A percentile compares a stretch with the other conserved stretches of the same genome.
Evolutionary conservation across 1,284 basidiomycete genomes (phyloP).

Genomic region (Sanghuangporus sanghuang): DNA sequence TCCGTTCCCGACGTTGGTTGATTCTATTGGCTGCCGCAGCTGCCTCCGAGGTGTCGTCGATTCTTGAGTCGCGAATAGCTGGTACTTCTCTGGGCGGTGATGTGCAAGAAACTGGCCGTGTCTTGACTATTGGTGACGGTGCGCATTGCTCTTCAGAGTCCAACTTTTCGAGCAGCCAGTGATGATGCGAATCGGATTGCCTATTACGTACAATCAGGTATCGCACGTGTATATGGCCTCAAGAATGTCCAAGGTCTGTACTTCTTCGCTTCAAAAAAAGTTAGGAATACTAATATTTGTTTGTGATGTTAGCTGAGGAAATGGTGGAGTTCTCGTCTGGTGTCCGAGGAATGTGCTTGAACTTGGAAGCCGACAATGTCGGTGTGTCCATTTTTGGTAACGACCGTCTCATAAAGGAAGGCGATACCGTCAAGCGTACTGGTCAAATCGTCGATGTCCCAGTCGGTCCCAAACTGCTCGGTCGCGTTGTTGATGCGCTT

Average conservation of each 20-base stretch:
- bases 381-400: slow-evolving; percentile 99
- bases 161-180: background rate
- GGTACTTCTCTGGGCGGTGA: slow-evolving; percentile 88
- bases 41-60: slow-evolving; percentile 98
- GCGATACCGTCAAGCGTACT: slow-evolving; percentile 99
- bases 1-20: slow-evolving; percentile 1
- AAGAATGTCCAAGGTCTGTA: slow-evolving; percentile 84
- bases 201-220: slow-evolving; percentile 95
- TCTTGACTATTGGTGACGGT: slow-evolving; percentile 64
- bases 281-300: slow-evolving; percentile 11
- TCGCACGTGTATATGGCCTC: slow-evolving; percentile 96
- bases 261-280: slow-evolving; percentile 10
- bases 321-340: slow-evolving; percentile 99
- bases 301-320: slow-evolving; percentile 77
- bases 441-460: slow-evolving; percentile 99
- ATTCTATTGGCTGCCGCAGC: slow-evolving; percentile 46
- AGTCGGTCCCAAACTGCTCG: slow-evolving; percentile 92
- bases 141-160: slow-evolving; percentile 2
- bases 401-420: slow-evolving; percentile 99
- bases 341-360: slow-evolving; percentile 97
- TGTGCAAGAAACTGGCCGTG: slow-evolving; percentile 98
- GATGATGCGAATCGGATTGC: slow-evolving; percentile 7
- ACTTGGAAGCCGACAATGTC: slow-evolving; percentile 99
- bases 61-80: slow-evolving; percentile 97
- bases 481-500: slow-evolving; percentile 98